Percentiles rank a stretch among this genome's conserved stretches.
These are phyloP conservation scores for Aphanoascus verrucosus DNA, from an alignment of 2,329 filamentous ascomycete species.

Conservation along the genomic window DNA sequence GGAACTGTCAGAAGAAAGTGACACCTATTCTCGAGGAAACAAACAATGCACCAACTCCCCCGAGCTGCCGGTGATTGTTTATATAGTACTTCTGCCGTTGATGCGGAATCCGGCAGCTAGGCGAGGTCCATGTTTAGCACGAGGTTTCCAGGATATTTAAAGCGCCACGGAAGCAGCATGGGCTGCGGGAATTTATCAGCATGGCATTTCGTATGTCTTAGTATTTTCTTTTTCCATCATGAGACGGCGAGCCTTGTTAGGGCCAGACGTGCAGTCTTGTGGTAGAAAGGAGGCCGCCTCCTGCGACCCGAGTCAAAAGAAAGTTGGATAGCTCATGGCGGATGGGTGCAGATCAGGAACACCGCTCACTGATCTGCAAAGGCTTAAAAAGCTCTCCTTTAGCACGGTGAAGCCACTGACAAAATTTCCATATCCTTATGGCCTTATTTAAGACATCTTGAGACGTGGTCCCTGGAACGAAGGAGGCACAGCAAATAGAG, in stretches of 20 bases:
- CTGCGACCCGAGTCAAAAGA: neutral
- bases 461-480: neutral
- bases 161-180: neutral
- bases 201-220: neutral
- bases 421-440: neutral
- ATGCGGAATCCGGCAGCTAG: neutral
- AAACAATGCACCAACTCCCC: too few species aligned
- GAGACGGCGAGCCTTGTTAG: neutral
- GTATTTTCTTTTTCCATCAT: constrained; percentile 2
- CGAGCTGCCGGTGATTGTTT: neutral
- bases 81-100: neutral
- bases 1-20: neutral
- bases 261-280: neutral
- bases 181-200: neutral
- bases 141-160: neutral
- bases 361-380: constrained; percentile 3
- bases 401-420: neutral
- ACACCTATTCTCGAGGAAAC: neutral
- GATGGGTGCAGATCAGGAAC: constrained; percentile 3
- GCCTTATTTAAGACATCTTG: neutral
- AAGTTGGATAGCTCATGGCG: neutral
- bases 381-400: neutral
- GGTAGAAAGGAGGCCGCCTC: neutral
- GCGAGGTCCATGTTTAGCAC: neutral
- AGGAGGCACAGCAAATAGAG: neutral